These are phyloP conservation scores for Hypoxylon sp. DNA, from an alignment of 2,329 filamentous ascomycete genomes.

Conservation along the genomic window DNA sequence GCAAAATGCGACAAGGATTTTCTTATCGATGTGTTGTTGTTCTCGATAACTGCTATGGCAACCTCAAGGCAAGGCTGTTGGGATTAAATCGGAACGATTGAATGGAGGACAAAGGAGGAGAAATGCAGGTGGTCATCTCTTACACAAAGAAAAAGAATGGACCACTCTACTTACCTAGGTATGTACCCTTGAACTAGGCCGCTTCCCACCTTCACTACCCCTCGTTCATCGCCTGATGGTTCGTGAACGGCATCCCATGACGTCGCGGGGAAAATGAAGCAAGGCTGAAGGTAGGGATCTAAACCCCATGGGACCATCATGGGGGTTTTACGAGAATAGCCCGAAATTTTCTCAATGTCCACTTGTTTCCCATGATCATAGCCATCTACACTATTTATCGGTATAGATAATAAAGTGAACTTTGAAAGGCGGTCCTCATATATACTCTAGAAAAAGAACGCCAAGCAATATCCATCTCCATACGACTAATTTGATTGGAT, in stretches of 20 bases:
- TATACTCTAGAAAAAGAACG: background rate
- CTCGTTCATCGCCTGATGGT: constrained; percentile 41
- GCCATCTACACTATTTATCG: background rate
- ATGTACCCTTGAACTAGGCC: constrained; percentile 18
- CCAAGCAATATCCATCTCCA: background rate
- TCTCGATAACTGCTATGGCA: constrained; percentile 9
- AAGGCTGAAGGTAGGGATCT: constrained; percentile 33
- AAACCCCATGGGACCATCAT: constrained; percentile 22
- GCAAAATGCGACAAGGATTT: constrained; percentile 12
- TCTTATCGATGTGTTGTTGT: constrained; percentile 10
- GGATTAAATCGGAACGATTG: constrained; percentile 12
- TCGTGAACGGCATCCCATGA: constrained; percentile 39
- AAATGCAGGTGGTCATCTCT: constrained; percentile 22
- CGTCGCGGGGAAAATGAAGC: constrained; percentile 33
- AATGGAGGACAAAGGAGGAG: constrained; percentile 33
- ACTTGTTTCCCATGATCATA: background rate
- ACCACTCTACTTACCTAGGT: constrained; percentile 15
- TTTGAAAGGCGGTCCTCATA: background rate
- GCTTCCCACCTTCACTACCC: constrained; percentile 28
- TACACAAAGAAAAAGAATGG: constrained; percentile 36
- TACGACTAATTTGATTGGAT: background rate
- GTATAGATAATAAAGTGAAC: too few relatives aligned
- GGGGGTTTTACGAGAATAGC: constrained; percentile 10
- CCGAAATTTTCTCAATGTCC: background rate
- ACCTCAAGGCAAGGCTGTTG: constrained; percentile 12